A percentile compares a stretch with the other conserved stretches of the same genome.
These are phyloP conservation scores for Aspergillus thermomutatus DNA, from an alignment of 2,329 filamentous ascomycete species.

Conservation along the genomic window DNA sequence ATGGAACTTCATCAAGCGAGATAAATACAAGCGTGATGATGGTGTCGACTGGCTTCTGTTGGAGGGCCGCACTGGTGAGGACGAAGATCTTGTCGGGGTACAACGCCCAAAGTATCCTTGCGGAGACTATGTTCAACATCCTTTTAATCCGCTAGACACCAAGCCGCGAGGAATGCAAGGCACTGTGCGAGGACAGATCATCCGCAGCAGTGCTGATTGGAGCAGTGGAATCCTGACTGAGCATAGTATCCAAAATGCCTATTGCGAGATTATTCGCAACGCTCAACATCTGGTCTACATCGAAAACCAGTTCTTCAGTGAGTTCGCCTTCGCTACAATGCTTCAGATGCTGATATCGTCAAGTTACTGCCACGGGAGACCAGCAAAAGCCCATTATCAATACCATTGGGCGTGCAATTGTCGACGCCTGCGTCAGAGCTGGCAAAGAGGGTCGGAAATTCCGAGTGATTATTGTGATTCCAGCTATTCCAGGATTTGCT, in stretches of 20 bases:
- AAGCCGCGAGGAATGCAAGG: constrained; percentile 66
- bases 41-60: constrained; percentile 82
- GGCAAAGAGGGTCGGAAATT: constrained; percentile 83
- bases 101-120: constrained; percentile 87
- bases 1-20: constrained; percentile 96
- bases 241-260: constrained; percentile 85
- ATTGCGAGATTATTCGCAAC: constrained; percentile 77
- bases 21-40: constrained; percentile 91
- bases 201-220: constrained; percentile 92
- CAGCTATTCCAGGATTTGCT: constrained; percentile 88
- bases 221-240: constrained; percentile 81
- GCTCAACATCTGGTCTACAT: constrained; percentile 95
- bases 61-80: constrained; percentile 68
- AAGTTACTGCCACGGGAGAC: constrained; percentile 82
- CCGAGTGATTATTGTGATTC: constrained; percentile 83
- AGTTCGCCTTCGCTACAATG: constrained; percentile 14
- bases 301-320: constrained; percentile 96
- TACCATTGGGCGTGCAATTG: constrained; percentile 80
- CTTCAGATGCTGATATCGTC: constrained; percentile 18
- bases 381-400: constrained; percentile 84
- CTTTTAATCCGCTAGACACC: constrained; percentile 63
- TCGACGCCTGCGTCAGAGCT: constrained; percentile 81
- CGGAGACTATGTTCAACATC: constrained; percentile 82
- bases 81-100: constrained; percentile 84
- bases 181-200: constrained; percentile 74